Base-by-base conservation (phyloP, 768 basidiomycete species). In the Pholiota conissans region DNA sequence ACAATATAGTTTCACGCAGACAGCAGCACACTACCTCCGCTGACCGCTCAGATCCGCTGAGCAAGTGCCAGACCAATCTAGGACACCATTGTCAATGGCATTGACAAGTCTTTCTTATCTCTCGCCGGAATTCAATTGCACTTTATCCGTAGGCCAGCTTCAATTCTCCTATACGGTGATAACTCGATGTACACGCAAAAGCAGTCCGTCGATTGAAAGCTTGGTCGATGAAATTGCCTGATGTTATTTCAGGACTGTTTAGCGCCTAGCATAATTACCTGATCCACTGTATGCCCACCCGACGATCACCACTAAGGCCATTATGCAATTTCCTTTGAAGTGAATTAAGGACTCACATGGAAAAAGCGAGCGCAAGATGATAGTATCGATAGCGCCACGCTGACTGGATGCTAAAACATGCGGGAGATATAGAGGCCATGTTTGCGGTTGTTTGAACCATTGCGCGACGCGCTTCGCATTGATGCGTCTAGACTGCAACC, bases 401-500 rank as follows among this genome's bases (percentile, higher is more conserved):
- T 24, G 42, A 22, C 37, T n/a, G n/a, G n/a, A n/a, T n/a, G n/a
- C n/a, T n/a, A n/a, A 18, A 39, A 6, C 14, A 39, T 39, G 37
- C 16, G 35, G 58, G 49, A 46, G 57, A 32, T 58, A 42, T 49
- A 40, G n/a, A 11, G n/a, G 26, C 39, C 35, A 37, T 57, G 48
- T 58, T 62, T 51, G 14, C 14, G 16, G 16, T 27, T 50, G 57
- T 56, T 62, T 56, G 40, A 51, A n/a, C 40, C 39, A 26, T 55
- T 29, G 40, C 40, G 30, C 26, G 32, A 42, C 40, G 45, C 30
- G 40, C 52, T 37, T 54, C n/a, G 24, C 30, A 52, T 48, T 62
- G 52, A 62, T 58, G 40, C 61, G 30, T 6, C 30, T 32, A 32
- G 30, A 46, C 48, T 52, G 35, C 16, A 24, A 39, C 63, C 65